Evolutionary conservation across 768 basidiomycete species (phyloP).

Genomic region (Daedaleopsis nitida): DNA sequence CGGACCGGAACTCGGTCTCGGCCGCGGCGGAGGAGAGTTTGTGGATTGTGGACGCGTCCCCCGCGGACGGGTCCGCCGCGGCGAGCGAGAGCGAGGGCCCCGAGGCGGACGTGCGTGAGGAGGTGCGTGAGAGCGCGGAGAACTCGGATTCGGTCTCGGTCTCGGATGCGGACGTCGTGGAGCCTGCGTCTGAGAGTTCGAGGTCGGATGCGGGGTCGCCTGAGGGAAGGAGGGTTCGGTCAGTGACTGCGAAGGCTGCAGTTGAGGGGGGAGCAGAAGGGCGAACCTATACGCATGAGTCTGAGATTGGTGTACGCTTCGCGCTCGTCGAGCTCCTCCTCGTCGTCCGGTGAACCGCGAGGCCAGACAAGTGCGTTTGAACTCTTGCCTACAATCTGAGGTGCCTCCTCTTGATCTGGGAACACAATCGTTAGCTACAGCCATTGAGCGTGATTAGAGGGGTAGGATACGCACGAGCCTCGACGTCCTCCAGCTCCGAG

Average conservation of each 20-base stretch:
- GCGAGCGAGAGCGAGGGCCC: constrained; percentile 40
- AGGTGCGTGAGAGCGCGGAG: constrained; percentile 42
- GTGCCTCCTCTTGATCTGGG: constrained; percentile 50
- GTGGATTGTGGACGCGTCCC: constrained; percentile 38
- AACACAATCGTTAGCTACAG: background rate
- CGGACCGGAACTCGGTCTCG: constrained; percentile 71
- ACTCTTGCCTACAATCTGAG: constrained; percentile 56
- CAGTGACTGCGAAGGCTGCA: background rate
- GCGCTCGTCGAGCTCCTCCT: constrained; percentile 67
- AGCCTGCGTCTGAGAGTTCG: constrained; percentile 59
- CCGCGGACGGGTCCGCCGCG: constrained; percentile 41
- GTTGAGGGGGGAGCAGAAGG: background rate
- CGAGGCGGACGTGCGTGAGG: constrained; percentile 51
- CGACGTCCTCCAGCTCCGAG: constrained; percentile 69
- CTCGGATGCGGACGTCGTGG: constrained; percentile 49
- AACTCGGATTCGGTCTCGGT: constrained; percentile 38
- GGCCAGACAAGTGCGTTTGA: constrained; percentile 88
- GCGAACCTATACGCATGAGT: constrained; percentile 73
- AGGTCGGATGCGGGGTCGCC: constrained; percentile 69
- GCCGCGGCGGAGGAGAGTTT: constrained; percentile 43
- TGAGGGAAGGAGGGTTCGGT: constrained; percentile 23
- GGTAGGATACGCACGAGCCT: constrained; percentile 56
- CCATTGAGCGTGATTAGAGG: background rate
- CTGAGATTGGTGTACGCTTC: constrained; percentile 64
- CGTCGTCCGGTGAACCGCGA: constrained; percentile 53